Evolutionary conservation across 305 asterid species (phyloP).

Genomic region (Salvia sclarea): DNA sequence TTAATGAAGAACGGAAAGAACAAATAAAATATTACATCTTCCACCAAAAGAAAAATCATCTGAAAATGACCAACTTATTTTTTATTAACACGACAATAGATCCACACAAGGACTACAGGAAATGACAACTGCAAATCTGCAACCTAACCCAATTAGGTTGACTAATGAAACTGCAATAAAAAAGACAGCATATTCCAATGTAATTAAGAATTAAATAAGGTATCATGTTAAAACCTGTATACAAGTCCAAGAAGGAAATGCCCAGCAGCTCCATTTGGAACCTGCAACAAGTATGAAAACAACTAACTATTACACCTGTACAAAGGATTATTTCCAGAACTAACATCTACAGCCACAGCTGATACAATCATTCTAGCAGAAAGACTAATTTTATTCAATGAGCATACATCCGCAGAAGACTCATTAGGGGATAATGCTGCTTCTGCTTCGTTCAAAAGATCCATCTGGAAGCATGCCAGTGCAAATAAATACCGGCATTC

Average conservation of each 20-base stretch:
- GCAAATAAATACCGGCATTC: constrained; percentile 98
- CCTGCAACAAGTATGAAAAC: constrained; percentile 46
- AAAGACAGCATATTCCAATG: background rate
- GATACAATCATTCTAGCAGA: constrained; percentile 6
- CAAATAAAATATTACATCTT: background rate
- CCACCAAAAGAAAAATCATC: background rate
- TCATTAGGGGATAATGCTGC: constrained; percentile 69
- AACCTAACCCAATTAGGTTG: background rate
- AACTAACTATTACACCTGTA: constrained; percentile 29
- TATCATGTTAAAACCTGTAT: constrained; percentile 60
- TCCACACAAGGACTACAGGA: background rate
- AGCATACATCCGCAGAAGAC: constrained; percentile 69
- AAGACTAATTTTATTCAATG: background rate
- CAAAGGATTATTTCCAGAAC: constrained; percentile 20
- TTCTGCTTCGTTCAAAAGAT: constrained; percentile 89
- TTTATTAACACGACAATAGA: background rate
- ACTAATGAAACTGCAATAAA: constrained; percentile 8
- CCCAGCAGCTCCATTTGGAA: constrained; percentile 98
- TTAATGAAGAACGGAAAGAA: background rate
- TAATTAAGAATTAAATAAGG: constrained; percentile 13
- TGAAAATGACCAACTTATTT: constrained; percentile 4
- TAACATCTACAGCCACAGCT: constrained; percentile 19
- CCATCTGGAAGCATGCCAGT: constrained; percentile 95
- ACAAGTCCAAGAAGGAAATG: constrained; percentile 97
- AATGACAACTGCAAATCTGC: background rate